Conservation (phyloP, 2,329 filamentous ascomycete species). For the Coniochaeta prunicola region DNA sequence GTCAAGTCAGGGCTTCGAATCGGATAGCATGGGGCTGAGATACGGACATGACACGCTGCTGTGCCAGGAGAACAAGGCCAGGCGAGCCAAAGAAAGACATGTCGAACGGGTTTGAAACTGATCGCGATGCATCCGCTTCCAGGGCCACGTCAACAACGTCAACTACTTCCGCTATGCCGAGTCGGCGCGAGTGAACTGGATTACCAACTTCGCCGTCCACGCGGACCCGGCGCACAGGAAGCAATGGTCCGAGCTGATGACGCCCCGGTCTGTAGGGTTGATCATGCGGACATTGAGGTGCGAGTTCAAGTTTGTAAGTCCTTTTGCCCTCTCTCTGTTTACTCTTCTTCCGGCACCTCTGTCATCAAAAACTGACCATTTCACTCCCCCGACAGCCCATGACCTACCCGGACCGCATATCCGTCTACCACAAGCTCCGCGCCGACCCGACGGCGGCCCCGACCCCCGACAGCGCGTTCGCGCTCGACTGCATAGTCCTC, state of each 20-base stretch:
- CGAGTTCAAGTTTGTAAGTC: constrained; percentile 79
- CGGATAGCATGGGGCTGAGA: neutral
- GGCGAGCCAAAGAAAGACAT: too few relatives aligned
- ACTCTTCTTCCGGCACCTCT: too few relatives aligned
- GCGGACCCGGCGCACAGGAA: constrained; percentile 53
- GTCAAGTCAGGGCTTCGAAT: neutral
- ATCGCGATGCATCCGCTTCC: neutral
- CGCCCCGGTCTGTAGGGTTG: constrained; percentile 58
- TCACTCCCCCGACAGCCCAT: constrained; percentile 53
- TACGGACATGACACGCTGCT: too few relatives aligned
- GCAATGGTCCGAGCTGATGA: constrained; percentile 64
- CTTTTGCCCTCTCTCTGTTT: neutral
- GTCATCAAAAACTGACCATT: neutral
- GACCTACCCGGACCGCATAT: constrained; percentile 74
- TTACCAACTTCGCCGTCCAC: constrained; percentile 57
- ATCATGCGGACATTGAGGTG: constrained; percentile 75
- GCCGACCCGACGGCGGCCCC: constrained; percentile 15
- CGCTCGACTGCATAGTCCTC: constrained; percentile 57
- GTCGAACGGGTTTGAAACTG: neutral
- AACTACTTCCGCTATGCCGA: constrained; percentile 80
- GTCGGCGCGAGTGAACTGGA: constrained; percentile 72
- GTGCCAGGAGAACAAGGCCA: too few relatives aligned
- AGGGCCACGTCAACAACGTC: constrained; percentile 82
- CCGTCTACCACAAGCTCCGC: constrained; percentile 73
- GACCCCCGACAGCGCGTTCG: constrained; percentile 41